A percentile compares a stretch with the other conserved stretches of the same genome.
Evolutionary conservation across 352 stramenopile genomes (phyloP).

Genomic region (Pythium phragmitis): DNA sequence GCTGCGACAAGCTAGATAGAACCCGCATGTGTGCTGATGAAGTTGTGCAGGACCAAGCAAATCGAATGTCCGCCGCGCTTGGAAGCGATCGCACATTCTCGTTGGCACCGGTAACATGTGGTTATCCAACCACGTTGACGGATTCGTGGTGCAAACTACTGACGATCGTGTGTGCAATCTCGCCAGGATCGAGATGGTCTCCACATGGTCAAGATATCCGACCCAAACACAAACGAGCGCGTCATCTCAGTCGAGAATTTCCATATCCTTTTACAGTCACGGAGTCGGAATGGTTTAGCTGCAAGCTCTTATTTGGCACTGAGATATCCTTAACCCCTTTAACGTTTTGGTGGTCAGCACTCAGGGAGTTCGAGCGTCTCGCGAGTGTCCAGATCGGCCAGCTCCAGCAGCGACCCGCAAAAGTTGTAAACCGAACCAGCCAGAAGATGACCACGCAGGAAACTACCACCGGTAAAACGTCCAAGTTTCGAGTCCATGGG

Average conservation of each 20-base stretch:
- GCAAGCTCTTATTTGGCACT: not conserved
- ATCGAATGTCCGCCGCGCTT: constrained; percentile 55
- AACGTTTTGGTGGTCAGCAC: constrained; percentile 25
- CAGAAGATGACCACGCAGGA: not conserved
- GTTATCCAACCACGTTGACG: not conserved
- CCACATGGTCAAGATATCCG: constrained; percentile 65
- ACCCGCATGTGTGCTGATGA: too few relatives aligned
- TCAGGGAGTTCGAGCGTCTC: constrained; percentile 73
- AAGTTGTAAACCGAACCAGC: not conserved
- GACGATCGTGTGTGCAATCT: not conserved
- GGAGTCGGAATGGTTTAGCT: not conserved
- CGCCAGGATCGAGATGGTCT: constrained; percentile 58
- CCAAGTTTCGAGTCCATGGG: constrained; percentile 26
- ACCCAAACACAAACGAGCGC: constrained; percentile 40
- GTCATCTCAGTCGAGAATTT: constrained; percentile 72
- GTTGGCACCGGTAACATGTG: constrained; percentile 36
- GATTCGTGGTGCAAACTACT: not conserved
- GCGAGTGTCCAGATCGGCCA: constrained; percentile 62
- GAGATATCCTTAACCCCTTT: constrained; percentile 41
- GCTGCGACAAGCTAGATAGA: not conserved
- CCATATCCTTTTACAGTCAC: constrained; percentile 49
- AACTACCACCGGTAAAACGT: constrained; percentile 8
- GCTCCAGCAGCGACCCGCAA: constrained; percentile 21
- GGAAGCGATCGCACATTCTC: constrained; percentile 50
- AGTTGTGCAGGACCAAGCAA: constrained; percentile 59